phyloP scores from a whole-genome alignment of 345 rosid species.

The Salix exigua region DNA sequence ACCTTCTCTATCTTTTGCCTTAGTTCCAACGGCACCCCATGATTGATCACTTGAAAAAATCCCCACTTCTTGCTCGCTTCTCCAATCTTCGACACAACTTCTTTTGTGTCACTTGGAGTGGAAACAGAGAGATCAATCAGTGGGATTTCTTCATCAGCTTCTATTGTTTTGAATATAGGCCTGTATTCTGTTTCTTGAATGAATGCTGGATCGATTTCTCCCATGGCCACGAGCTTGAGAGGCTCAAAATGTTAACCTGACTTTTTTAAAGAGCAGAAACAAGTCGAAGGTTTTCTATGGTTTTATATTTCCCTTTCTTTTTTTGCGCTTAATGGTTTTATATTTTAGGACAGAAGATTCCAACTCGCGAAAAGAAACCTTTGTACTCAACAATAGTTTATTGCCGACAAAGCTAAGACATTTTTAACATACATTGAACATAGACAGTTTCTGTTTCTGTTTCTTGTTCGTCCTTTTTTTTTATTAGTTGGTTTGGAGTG shows the following conservation, averaged over 20 bases:
- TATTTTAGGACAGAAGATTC: no score
- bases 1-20: slow-evolving; percentile 32
- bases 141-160: slow-evolving; percentile 19
- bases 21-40: slow-evolving; percentile 58
- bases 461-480: no score
- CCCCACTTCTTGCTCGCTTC: slow-evolving; percentile 81
- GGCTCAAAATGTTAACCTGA: neutral
- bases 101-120: slow-evolving; percentile 10
- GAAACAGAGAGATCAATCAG: slow-evolving; percentile 52
- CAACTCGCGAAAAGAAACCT: no score
- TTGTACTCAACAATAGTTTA: no score
- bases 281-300: neutral
- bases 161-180: slow-evolving; percentile 5
- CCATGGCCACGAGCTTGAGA: slow-evolving; percentile 4
- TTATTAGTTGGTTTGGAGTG: no score
- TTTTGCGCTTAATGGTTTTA: no score
- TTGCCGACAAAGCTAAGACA: no score
- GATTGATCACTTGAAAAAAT: slow-evolving; percentile 81
- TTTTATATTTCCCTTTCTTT: no score
- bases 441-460: no score
- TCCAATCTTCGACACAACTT: slow-evolving; percentile 42
- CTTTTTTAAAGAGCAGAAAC: neutral
- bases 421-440: no score
- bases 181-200: slow-evolving; percentile 23
- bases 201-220: slow-evolving; percentile 25